Base-by-base conservation (phyloP, 2,329 filamentous ascomycete species). In the Daldinia eschscholtzii region DNA sequence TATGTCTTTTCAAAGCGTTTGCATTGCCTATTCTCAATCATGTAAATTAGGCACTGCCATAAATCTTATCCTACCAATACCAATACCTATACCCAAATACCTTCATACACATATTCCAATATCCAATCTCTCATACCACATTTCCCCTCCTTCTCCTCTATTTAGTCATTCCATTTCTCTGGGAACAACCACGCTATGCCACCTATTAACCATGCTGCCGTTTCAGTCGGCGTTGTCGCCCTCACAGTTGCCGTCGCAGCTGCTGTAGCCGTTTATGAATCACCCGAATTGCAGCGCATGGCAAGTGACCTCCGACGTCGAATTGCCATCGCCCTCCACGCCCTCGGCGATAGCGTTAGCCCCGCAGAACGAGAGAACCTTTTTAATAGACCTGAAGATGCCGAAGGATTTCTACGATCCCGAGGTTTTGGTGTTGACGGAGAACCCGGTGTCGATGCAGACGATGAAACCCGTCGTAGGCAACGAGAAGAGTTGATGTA, bases 301-400 rank as follows among this genome's bases (percentile, higher is more conserved):
- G 86, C 88, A 70, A 85, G 88, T 70, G 86, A 90, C 76, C 81
- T 90, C 65, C 87, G 88, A 67, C 85, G 88, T 66, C 85, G 87
- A 68, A 87, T 91, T 74, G 87, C 88, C 71, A 76, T 89, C 44
- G 87, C 88, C 56, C 79, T 91, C 13, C 86, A 89, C 74, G 83
- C 85, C 9, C 81, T 90, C 30, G 86, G 88, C 65, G 87, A 91
- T 64, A 84, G 83, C 71, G 84, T 89, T 77, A 81, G 83, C 53
- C 83, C 86, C 3, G 79, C 83, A 63, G 77, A 79, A 46, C 79
- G 81, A 33, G 81, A 87, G 71, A 89, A 89, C 64, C 79, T 86
- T 30, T 90, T 90, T 79, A 91, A 91, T 76, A 82, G 89, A 12
- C 89, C 89, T 58, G 89, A 91, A 76, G 89, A 91, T 77, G 88